Conservation (phyloP, 352 stramenopile genomes). For the Globisporangium viniferum region DNA sequence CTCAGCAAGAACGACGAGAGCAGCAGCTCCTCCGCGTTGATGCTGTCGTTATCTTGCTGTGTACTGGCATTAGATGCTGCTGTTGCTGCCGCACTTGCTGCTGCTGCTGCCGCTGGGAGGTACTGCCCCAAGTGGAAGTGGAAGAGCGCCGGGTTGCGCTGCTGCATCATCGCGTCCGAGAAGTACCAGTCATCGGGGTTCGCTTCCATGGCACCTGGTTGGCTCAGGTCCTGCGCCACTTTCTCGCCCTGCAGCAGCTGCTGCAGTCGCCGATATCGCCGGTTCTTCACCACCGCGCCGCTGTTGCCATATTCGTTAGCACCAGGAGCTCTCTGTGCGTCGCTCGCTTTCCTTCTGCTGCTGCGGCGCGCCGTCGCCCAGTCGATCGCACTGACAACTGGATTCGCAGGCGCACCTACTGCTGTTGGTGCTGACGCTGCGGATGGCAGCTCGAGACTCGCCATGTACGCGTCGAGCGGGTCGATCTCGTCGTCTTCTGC, state of each 20-base stretch:
- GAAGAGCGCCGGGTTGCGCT: conserved; percentile 75
- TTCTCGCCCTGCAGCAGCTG: conserved; percentile 41
- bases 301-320: background rate
- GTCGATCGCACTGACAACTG: conserved; percentile 5
- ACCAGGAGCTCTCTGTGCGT: background rate
- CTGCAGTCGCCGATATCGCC: conserved; percentile 64
- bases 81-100: background rate
- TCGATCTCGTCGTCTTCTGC: conserved; percentile 42
- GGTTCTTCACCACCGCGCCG: conserved; percentile 55
- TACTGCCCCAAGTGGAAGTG: conserved; percentile 84
- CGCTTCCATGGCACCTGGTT: conserved; percentile 5
- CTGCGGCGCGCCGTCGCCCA: conserved; percentile 3
- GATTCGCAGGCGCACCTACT: background rate
- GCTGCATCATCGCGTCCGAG: conserved; percentile 79
- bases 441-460: conserved; percentile 39
- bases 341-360: background rate
- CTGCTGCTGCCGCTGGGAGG: conserved; percentile 14
- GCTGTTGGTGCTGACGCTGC: background rate
- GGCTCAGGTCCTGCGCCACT: conserved; percentile 9
- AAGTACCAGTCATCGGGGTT: conserved; percentile 57
- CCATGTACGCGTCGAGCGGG: conserved; percentile 82
- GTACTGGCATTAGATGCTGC: background rate
- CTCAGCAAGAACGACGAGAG: conserved; percentile 71
- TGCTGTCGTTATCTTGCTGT: background rate
- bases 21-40: conserved; percentile 13